Evolutionary conservation across 495 filamentous ascomycete species (phyloP).

Genomic region (Tetracladium marchalianum): DNA sequence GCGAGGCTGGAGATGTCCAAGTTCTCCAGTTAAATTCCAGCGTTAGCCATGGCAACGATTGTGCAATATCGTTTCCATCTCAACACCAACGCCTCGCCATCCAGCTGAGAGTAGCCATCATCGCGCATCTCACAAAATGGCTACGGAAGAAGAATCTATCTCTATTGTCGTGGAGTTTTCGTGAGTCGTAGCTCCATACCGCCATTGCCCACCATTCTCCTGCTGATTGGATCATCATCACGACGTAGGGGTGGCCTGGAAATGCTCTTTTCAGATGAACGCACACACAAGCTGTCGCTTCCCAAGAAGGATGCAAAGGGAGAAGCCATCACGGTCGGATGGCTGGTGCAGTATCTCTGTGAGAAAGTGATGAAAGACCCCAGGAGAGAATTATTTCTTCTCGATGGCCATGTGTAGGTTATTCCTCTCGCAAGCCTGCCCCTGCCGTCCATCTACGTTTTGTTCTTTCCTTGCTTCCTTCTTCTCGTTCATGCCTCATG

Average conservation of each 20-base stretch:
- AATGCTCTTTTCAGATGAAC: slow-evolving; percentile 78
- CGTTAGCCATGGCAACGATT: too few relatives aligned
- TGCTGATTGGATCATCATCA: slow-evolving; percentile 25
- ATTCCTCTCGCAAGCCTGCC: slow-evolving; percentile 1
- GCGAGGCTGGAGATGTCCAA: too few relatives aligned
- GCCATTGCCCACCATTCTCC: background rate
- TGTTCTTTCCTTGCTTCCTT: too few relatives aligned
- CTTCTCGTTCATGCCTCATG: too few relatives aligned
- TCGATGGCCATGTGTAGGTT: slow-evolving; percentile 73
- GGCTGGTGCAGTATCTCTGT: slow-evolving; percentile 72
- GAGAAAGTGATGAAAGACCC: slow-evolving; percentile 74
- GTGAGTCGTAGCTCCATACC: slow-evolving; percentile 33
- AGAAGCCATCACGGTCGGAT: slow-evolving; percentile 56
- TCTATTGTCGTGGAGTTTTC: slow-evolving; percentile 60
- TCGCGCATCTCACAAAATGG: too few relatives aligned
- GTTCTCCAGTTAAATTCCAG: too few relatives aligned
- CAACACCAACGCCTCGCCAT: too few relatives aligned
- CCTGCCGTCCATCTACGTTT: background rate
- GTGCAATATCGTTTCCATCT: too few relatives aligned
- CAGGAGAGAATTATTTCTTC: slow-evolving; percentile 81
- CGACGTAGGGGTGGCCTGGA: slow-evolving; percentile 72
- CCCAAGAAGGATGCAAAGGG: slow-evolving; percentile 51
- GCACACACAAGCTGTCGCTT: slow-evolving; percentile 57
- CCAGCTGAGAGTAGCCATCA: too few relatives aligned
- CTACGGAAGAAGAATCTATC: slow-evolving; percentile 12